A percentile compares a stretch with the other conserved stretches of the same genome.
Evolutionary conservation across 78 protist genomes (phyloP).

Genomic region (Goniomonas avonlea): DNA sequence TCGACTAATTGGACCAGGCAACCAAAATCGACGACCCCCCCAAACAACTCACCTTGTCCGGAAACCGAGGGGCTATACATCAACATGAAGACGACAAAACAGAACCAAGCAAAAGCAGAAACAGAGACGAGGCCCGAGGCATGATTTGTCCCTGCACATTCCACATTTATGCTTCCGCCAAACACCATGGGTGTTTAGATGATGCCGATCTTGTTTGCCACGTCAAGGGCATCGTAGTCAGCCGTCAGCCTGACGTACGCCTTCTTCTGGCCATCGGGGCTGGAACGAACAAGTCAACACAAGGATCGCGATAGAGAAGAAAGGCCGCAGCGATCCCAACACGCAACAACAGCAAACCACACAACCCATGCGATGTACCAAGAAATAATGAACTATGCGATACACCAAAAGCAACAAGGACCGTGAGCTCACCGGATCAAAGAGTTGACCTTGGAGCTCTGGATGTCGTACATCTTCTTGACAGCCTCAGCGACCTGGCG

Average conservation of each 20-base stretch:
- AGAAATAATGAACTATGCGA: too few species aligned
- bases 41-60: not conserved
- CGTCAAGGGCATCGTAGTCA: slow-evolving; percentile 51
- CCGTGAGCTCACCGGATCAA: slow-evolving; percentile 71
- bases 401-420: too few species aligned
- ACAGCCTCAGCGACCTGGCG: slow-evolving; percentile 83
- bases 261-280: slow-evolving; percentile 94
- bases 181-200: too few species aligned
- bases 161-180: too few species aligned
- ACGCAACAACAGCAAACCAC: too few species aligned
- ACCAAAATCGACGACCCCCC: not conserved
- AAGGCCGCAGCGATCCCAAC: too few species aligned
- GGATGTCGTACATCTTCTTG: slow-evolving; percentile 78
- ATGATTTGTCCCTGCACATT: too few species aligned
- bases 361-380: too few species aligned
- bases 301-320: too few species aligned
- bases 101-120: not conserved
- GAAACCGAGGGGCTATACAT: not conserved
- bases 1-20: too few species aligned
- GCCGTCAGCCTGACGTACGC: slow-evolving; percentile 86
- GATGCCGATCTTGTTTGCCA: slow-evolving; percentile 90
- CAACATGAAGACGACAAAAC: not conserved
- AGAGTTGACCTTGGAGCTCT: slow-evolving; percentile 83
- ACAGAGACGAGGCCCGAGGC: not conserved
- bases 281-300: too few species aligned